Evolutionary conservation across 192 early-diverging fungal species (phyloP), one percentile per base, ranked within the genome.

Genomic region (Coemansia sp.): DNA sequence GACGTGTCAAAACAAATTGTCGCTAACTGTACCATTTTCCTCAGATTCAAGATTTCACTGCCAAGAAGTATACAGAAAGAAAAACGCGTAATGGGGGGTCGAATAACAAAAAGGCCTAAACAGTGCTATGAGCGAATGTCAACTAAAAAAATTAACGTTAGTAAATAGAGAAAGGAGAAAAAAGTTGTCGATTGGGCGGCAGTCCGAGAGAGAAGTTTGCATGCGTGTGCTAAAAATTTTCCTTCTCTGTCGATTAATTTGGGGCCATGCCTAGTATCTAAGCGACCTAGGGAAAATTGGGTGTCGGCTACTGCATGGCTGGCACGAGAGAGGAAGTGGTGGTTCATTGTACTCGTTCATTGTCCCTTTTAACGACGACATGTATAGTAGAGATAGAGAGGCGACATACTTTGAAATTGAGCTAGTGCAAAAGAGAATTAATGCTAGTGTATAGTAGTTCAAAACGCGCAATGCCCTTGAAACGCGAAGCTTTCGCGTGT

Each of bases 121-220:
- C 51, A 55, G 36, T 58, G 53, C 53, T 51, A 26, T 10, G 23
- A 11, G 48, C 0, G 26, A 55, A 55, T 55, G 24, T 6, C n/a
- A 7, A 37, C 33, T 36, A 57, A n/a, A 58, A 58, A 55, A 55
- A 55, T 55, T 18, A 55, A 14, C 14, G 51, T 55, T 55, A 55
- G 51, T 28, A 55, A 37, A 16, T 35, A 59, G 18, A 59, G 35
- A 34, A 26, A 23, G 37, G 16, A 40, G 38, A 16, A 38, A 13
- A 38, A 59, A 6, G 53, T 18, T 18, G 53, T 33, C 53, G 53
- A 56, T 56, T 56, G 24, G 8, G 33, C 16, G 7, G 33, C 2
- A 8, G 53, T 18, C 28, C 16, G 28, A 34, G 53, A 21, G 14
- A 51, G 23, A 3, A 8, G 21, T 20, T 39, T 26, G 23, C 48